phyloP scores from a whole-genome alignment of 116 monocot genomes.

The Dioscorea cayenensis region DNA sequence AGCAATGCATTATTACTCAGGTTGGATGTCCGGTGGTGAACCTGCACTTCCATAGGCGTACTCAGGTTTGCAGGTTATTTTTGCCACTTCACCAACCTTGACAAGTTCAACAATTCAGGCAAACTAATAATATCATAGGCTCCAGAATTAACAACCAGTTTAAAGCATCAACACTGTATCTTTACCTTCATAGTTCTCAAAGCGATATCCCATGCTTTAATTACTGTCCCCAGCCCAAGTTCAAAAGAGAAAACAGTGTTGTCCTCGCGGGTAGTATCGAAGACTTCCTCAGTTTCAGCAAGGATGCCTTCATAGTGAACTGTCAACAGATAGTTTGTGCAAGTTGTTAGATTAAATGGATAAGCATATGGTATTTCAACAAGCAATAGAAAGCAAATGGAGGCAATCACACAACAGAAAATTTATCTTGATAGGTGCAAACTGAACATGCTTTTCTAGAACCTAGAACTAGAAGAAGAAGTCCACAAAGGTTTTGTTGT shows the following conservation, averaged over 20 bases:
- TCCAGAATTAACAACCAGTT: background rate
- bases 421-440: too few species aligned
- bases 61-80: conserved; percentile 88
- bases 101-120: background rate
- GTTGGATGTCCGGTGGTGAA: conserved; percentile 88
- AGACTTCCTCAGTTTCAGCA: conserved; percentile 83
- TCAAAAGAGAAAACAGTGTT: conserved; percentile 90
- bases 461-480: too few species aligned
- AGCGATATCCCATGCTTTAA: conserved; percentile 94
- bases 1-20: conserved; percentile 49
- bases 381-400: too few species aligned
- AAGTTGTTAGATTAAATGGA: too few species aligned
- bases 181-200: conserved; percentile 93
- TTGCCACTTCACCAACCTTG: conserved; percentile 92
- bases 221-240: conserved; percentile 69
- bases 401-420: too few species aligned
- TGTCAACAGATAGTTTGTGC: conserved; percentile 16
- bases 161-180: background rate
- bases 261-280: conserved; percentile 94
- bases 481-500: too few species aligned
- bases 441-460: too few species aligned
- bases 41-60: conserved; percentile 98
- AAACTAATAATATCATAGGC: background rate
- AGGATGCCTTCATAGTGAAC: conserved; percentile 94
- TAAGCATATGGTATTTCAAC: too few species aligned